Percentiles rank a stretch among this genome's conserved stretches.
Conservation (phyloP, 495 filamentous ascomycete species). For the Hyaloscypha variabilis region DNA sequence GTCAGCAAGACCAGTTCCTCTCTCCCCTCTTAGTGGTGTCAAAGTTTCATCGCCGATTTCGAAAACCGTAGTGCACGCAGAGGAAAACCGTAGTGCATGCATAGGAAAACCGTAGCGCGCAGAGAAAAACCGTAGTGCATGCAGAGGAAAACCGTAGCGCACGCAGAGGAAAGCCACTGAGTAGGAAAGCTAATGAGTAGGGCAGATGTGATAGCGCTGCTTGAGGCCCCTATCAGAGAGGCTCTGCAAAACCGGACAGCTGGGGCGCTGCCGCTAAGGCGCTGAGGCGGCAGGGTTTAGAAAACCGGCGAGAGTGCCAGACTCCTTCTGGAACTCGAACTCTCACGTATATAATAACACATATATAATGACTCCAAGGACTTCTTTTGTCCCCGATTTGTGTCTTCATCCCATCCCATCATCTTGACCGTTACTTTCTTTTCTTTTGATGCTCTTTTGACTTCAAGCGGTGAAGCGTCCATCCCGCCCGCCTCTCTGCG, state of each 20-base stretch:
- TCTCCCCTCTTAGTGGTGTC: background rate
- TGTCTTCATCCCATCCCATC: background rate
- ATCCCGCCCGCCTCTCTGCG: background rate
- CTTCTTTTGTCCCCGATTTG: conserved; percentile 1
- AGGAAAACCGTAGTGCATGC: conserved; percentile 8
- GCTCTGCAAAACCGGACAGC: conserved; percentile 1
- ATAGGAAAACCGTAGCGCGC: background rate
- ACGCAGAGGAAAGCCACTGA: conserved; percentile 4
- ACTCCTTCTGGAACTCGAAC: background rate
- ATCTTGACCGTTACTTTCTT: background rate
- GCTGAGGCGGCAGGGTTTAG: background rate
- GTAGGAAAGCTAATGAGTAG: too few relatives aligned
- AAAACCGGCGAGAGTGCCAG: conserved; percentile 7
- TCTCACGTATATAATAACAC: too few relatives aligned
- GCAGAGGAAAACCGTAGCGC: background rate
- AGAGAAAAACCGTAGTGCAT: conserved; percentile 8
- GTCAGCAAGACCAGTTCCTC: background rate
- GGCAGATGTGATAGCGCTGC: background rate
- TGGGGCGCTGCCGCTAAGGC: background rate
- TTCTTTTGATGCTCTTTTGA: background rate
- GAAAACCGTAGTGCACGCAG: background rate
- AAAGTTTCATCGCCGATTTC: background rate
- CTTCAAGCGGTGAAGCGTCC: background rate
- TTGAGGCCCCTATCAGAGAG: conserved; percentile 7
- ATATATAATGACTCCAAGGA: background rate